A percentile compares a stretch with the other conserved stretches of the same genome.
These are phyloP conservation scores for Mucor plumbeus DNA, from an alignment of 371 early-diverging fungal genomes.

Conservation along the genomic window DNA sequence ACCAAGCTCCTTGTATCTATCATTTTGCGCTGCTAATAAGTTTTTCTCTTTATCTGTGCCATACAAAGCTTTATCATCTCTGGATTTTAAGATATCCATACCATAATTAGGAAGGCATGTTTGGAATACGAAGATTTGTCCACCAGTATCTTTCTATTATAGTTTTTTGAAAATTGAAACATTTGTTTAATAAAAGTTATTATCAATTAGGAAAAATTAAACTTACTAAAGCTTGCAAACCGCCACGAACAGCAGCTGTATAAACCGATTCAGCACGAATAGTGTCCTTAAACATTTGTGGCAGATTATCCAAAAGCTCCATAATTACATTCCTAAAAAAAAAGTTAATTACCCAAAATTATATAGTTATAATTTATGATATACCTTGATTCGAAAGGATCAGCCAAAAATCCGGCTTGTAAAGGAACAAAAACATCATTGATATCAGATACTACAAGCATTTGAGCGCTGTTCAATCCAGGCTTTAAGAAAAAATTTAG, in stretches of 20 bases:
- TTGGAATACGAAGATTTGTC: conserved; percentile 88
- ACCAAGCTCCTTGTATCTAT: conserved; percentile 85
- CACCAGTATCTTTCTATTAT: conserved; percentile 66
- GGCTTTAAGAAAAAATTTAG: conserved; percentile 48
- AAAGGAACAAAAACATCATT: conserved; percentile 94
- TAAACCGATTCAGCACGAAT: conserved; percentile 80
- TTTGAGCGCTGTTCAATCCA: conserved; percentile 85
- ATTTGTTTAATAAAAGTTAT: not conserved
- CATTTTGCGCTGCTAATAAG: conserved; percentile 83
- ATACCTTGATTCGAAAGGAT: conserved; percentile 76
- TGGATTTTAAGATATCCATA: conserved; percentile 79
- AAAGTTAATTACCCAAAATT: no score
- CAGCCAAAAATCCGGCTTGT: conserved; percentile 89
- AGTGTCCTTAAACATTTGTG: conserved; percentile 84
- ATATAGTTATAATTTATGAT: not conserved
- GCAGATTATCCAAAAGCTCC: conserved; percentile 81
- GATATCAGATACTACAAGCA: conserved; percentile 96
- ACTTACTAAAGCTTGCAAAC: conserved; percentile 74
- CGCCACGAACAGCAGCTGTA: conserved; percentile 87
- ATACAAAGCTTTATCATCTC: conserved; percentile 88
- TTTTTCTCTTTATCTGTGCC: conserved; percentile 92
- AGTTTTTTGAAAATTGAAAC: not conserved
- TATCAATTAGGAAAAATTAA: not conserved
- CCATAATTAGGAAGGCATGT: conserved; percentile 90
- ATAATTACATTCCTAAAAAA: conserved; percentile 72